Evolutionary conservation across 1,284 basidiomycete genomes (phyloP).

Genomic region (Paramarasmius palmivorus): DNA sequence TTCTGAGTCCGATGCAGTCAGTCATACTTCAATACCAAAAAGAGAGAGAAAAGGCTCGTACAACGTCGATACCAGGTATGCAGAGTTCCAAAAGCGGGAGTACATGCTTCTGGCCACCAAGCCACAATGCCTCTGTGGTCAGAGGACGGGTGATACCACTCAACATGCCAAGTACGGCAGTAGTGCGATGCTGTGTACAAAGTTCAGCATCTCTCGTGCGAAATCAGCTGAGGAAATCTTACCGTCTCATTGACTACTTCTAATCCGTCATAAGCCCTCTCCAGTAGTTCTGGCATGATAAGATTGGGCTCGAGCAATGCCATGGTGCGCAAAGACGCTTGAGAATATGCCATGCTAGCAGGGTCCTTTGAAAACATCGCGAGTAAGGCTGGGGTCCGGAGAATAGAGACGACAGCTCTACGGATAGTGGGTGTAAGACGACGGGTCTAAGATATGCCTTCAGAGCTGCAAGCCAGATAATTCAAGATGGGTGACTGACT

Average conservation of each 20-base stretch:
- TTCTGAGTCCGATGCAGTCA: constrained; percentile 51
- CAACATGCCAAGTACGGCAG: constrained; percentile 89
- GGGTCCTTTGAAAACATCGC: constrained; percentile 95
- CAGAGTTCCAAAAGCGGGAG: constrained; percentile 89
- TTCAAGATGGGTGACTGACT: constrained; percentile 38
- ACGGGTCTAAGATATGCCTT: constrained; percentile 44
- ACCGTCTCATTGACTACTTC: constrained; percentile 91
- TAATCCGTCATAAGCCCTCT: constrained; percentile 88
- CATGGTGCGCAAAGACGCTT: constrained; percentile 72
- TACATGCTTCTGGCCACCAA: constrained; percentile 87
- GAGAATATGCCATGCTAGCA: constrained; percentile 65
- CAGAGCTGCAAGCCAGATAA: constrained; percentile 2
- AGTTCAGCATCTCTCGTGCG: not conserved
- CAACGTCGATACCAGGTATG: constrained; percentile 89
- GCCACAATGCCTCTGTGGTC: constrained; percentile 76
- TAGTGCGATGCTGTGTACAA: constrained; percentile 66
- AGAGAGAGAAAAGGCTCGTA: constrained; percentile 33
- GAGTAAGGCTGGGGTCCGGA: constrained; percentile 88
- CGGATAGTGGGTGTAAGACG: constrained; percentile 85
- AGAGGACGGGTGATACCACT: constrained; percentile 80
- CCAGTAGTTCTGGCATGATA: constrained; percentile 91
- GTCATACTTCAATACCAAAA: constrained; percentile 9
- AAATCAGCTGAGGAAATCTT: not conserved
- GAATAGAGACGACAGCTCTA: constrained; percentile 77
- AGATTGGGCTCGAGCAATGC: constrained; percentile 84